Conservation (phyloP, 306 rosid genomes). For the Begonia peltatifolia region DNA sequence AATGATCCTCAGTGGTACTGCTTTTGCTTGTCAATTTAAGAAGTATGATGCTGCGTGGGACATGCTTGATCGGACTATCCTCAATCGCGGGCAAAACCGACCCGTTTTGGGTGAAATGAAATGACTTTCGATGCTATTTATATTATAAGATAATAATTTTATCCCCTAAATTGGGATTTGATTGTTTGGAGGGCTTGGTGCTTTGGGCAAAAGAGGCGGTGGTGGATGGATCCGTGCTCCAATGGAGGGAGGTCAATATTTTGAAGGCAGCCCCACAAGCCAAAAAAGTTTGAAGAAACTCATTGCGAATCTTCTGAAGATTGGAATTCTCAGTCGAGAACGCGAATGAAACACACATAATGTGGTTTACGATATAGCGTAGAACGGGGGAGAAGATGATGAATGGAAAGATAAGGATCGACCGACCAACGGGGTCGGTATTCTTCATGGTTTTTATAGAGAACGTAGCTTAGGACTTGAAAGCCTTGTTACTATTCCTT, state of each 20-base stretch:
- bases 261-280: conserved; percentile 65
- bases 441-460: too few relatives aligned
- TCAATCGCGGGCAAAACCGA: conserved; percentile 35
- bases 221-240: conserved; percentile 82
- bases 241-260: conserved; percentile 66
- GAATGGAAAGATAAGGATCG: too few relatives aligned
- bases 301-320: conserved; percentile 60
- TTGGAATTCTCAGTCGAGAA: conserved; percentile 36
- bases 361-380: too few relatives aligned
- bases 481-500: too few relatives aligned
- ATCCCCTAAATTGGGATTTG: too few relatives aligned
- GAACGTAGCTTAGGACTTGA: too few relatives aligned
- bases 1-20: conserved; percentile 74
- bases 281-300: conserved; percentile 59
- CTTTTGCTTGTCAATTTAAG: conserved; percentile 59
- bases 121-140: too few relatives aligned
- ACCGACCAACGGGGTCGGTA: too few relatives aligned
- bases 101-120: not conserved
- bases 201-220: conserved; percentile 57
- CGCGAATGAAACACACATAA: too few relatives aligned
- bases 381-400: too few relatives aligned
- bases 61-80: conserved; percentile 52
- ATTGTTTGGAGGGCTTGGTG: conserved; percentile 53
- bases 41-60: conserved; percentile 50
- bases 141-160: too few relatives aligned